These are phyloP conservation scores for Arthrobotrys sinensis DNA, from an alignment of 2,329 filamentous ascomycete species.

Conservation along the genomic window DNA sequence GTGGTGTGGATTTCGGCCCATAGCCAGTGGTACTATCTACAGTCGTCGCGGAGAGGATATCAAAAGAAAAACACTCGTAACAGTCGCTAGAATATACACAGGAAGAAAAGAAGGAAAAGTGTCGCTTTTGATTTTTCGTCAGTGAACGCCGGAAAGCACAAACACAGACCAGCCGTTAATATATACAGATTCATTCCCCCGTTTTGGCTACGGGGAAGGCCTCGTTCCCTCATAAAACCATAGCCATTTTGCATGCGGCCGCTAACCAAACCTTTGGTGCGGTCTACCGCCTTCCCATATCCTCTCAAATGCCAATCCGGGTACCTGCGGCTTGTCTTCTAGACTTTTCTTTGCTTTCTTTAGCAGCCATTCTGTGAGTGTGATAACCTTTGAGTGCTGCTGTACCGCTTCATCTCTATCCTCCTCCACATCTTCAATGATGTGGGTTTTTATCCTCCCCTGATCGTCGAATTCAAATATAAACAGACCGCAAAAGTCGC, in stretches of 20 bases:
- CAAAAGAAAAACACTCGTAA: constrained; percentile 24
- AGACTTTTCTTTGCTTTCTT: constrained; percentile 69
- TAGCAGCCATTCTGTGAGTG: constrained; percentile 93
- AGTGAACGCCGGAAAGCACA: constrained; percentile 12
- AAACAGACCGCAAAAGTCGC: constrained; percentile 87
- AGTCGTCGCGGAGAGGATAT: constrained; percentile 45
- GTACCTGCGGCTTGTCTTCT: constrained; percentile 41
- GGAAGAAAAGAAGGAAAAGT: background rate
- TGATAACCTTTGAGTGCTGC: constrained; percentile 85
- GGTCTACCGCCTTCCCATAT: constrained; percentile 80
- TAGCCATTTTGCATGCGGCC: background rate
- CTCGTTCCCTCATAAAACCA: background rate
- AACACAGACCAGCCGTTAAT: constrained; percentile 24
- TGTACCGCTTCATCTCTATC: constrained; percentile 80
- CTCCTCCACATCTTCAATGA: constrained; percentile 92
- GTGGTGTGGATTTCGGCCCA: constrained; percentile 5
- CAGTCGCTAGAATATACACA: constrained; percentile 12
- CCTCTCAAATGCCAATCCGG: constrained; percentile 76
- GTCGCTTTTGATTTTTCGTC: constrained; percentile 7
- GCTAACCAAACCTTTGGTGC: constrained; percentile 67
- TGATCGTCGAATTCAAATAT: constrained; percentile 95
- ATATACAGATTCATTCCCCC: constrained; percentile 33
- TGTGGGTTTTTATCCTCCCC: constrained; percentile 87
- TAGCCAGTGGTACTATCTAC: constrained; percentile 38
- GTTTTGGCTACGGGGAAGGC: background rate